These are phyloP conservation scores for Eucalyptus paniculata DNA, from an alignment of 345 rosid genomes.

Conservation along the genomic window DNA sequence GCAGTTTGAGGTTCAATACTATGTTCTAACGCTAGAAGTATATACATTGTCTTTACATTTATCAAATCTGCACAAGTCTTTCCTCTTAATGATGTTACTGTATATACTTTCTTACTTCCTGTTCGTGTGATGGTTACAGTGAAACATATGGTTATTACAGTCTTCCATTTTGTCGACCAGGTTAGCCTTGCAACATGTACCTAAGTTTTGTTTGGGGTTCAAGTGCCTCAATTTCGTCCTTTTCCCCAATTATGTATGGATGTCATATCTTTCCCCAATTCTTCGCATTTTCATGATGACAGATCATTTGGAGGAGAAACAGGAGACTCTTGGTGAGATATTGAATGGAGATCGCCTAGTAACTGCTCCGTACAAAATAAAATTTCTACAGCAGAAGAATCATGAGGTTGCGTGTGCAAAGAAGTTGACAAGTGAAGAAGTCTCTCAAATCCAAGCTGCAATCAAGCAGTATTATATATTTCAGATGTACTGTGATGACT, in stretches of 20 bases:
- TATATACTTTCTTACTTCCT: not conserved
- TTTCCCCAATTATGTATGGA: not conserved
- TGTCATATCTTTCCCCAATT: not conserved
- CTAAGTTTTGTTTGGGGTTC: not conserved
- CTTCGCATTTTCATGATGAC: not conserved
- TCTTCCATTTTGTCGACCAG: conserved; percentile 69
- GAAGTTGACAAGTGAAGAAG: conserved; percentile 44
- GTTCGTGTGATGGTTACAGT: conserved; percentile 10
- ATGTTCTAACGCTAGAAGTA: not conserved
- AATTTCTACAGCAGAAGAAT: conserved; percentile 54
- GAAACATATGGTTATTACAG: conserved; percentile 74
- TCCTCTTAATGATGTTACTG: not conserved
- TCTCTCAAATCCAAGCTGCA: conserved; percentile 39
- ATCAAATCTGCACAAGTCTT: not conserved
- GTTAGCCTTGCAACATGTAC: not conserved
- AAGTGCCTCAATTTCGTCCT: not conserved
- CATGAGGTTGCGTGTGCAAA: conserved; percentile 43
- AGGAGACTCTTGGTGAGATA: conserved; percentile 81
- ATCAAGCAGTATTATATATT: conserved; percentile 66
- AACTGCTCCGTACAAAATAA: conserved; percentile 65
- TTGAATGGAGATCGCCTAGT: conserved; percentile 84
- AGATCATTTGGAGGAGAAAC: conserved; percentile 65
- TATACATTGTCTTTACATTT: not conserved
- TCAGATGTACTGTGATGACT: conserved; percentile 78
- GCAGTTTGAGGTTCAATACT: not conserved